phyloP scores from a whole-genome alignment of 2,329 filamentous ascomycete species.

The Apiospora pterosperma region DNA sequence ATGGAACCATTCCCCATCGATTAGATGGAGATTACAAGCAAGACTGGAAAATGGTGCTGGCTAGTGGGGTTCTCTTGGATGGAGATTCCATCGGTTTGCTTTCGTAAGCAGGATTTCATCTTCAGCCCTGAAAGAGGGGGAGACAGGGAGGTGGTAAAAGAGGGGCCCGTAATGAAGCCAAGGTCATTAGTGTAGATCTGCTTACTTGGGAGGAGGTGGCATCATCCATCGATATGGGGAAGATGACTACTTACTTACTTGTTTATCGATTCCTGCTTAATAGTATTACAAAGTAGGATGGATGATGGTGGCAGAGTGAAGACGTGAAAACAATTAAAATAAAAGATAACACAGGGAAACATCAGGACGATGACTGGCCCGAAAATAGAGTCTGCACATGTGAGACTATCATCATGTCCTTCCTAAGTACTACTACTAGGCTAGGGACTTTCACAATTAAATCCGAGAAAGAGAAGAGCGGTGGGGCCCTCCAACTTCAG shows the following conservation, averaged over 20 bases:
- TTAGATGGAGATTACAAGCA: not conserved
- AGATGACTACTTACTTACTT: too few relatives aligned
- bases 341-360: not conserved
- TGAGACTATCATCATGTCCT: not conserved
- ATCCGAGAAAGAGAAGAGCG: not conserved
- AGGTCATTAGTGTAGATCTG: not conserved
- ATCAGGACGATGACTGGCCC: not conserved
- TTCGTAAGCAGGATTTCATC: constrained; percentile 1
- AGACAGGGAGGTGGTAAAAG: not conserved
- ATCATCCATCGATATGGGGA: not conserved
- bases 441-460: not conserved
- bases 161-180: not conserved
- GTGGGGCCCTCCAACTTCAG: not conserved
- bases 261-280: not conserved
- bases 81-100: not conserved
- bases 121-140: constrained; percentile 2
- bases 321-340: not conserved
- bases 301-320: not conserved
- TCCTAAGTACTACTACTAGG: too few relatives aligned
- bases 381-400: not conserved
- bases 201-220: not conserved
- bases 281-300: not conserved
- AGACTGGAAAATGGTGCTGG: not conserved
- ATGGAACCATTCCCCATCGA: not conserved
- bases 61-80: not conserved